Evolutionary conservation across 2,329 filamentous ascomycete species (phyloP).

Genomic region (Trichophaea hybrida): DNA sequence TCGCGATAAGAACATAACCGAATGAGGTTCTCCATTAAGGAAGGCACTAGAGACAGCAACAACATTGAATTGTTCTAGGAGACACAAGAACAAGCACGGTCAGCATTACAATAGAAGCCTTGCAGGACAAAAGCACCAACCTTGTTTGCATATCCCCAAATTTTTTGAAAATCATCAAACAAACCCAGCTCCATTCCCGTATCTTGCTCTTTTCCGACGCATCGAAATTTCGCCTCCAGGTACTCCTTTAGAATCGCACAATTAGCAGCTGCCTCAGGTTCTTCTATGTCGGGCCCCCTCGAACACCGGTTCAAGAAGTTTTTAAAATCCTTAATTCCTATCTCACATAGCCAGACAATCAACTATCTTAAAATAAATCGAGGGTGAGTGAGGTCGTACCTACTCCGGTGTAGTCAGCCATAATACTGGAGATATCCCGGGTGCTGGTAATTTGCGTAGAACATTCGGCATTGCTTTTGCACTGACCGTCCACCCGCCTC

Average conservation of each 20-base stretch:
- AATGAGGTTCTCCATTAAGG: conserved; percentile 67
- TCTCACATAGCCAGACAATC: background rate
- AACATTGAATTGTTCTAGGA: conserved; percentile 30
- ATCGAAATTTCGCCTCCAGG: conserved; percentile 37
- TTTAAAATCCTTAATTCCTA: conserved; percentile 25
- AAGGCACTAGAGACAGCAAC: conserved; percentile 67
- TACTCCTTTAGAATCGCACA: conserved; percentile 53
- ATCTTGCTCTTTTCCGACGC: conserved; percentile 23
- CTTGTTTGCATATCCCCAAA: conserved; percentile 70
- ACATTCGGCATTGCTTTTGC: no score
- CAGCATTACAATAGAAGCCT: background rate
- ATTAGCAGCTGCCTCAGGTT: conserved; percentile 10
- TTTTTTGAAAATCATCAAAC: conserved; percentile 68
- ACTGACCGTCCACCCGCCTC: no score
- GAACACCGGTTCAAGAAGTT: conserved; percentile 20
- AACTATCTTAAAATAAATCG: background rate
- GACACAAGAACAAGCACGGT: background rate
- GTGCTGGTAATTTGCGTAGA: no score
- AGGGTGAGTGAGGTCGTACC: background rate
- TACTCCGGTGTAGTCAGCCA: background rate
- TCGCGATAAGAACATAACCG: conserved; percentile 55
- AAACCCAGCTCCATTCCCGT: conserved; percentile 45
- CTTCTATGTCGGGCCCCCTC: conserved; percentile 14
- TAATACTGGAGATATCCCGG: background rate
- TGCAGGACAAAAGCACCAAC: conserved; percentile 31